Base-by-base conservation (phyloP, 1,284 basidiomycete genomes). In the Ustilago curta region DNA sequence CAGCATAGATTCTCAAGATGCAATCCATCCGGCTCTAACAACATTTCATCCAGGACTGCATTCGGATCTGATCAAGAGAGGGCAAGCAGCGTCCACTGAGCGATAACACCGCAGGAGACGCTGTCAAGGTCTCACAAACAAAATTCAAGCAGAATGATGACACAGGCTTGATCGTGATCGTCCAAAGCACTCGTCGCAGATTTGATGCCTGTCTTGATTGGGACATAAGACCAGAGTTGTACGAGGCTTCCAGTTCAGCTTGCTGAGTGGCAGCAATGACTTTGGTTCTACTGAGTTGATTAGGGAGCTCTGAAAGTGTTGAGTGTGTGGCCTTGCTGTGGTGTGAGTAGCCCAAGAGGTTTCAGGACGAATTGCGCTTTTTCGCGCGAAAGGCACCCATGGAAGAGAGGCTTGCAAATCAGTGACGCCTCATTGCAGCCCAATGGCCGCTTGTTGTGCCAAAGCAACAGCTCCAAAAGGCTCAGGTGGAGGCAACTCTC, bases 351-450 rank as follows among this genome's bases (percentile, higher is more conserved):
- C 29, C 29, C 8, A 29, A 16, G 45, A 37, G 45, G 25, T 8
- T 8, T 29, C 2, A 29, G n/a, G 18, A 35, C 35, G 35, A 51
- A 27, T 25, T 56, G n/a, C 23, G 43, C n/a, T 21, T 43, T 67
- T 55, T 44, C 59, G 55, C 32, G 50, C 54, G 59, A 61, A 40
- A 50, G 52, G 47, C 11, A 14, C 35, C 14, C 35, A 14, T 37
- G 14, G 29, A 23, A 32, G 32, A 9, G 35, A 19, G 23, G 64
- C 52, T 47, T 53, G n/a, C 39, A 58, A 54, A 59, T 56, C 32
- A 44, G 53, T 59, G 61, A 60, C 67, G 60, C 52, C 39, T 43
- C 19, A 19, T 47, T 62, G 65, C 65, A 68, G 59, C 59, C 9
- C 14, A 29, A 25, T 39, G 8, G 25, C 16, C 3, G 23, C 27